Conservation (phyloP, 2,329 filamentous ascomycete species). For the Phialemoniopsis sp. region DNA sequence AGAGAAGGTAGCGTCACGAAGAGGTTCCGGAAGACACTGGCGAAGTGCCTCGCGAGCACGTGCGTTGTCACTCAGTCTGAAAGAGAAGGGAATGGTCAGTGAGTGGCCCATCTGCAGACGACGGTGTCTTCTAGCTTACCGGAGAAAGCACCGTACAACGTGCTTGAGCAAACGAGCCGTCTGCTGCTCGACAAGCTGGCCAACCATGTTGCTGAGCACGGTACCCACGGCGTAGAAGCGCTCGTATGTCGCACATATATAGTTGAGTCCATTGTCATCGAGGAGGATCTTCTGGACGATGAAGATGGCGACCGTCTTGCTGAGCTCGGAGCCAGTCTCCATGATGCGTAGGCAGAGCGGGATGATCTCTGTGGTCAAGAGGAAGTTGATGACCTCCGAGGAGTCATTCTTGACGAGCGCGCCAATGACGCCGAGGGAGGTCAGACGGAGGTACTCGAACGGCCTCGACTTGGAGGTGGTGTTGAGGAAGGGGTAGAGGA, state of each 20-base stretch:
- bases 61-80: slow-evolving; percentile 89
- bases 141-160: slow-evolving; percentile 92
- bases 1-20: slow-evolving; percentile 96
- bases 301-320: slow-evolving; percentile 98
- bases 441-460: slow-evolving; percentile 95
- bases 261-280: slow-evolving; percentile 93
- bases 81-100: not conserved
- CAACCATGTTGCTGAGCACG: slow-evolving; percentile 97
- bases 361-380: slow-evolving; percentile 97
- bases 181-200: slow-evolving; percentile 94
- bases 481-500: slow-evolving; percentile 97
- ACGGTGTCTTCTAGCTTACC: slow-evolving; percentile 49
- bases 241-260: slow-evolving; percentile 98
- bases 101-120: too few relatives aligned
- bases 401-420: slow-evolving; percentile 98
- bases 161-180: slow-evolving; percentile 95
- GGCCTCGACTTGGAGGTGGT: slow-evolving; percentile 97
- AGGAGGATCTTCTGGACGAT: slow-evolving; percentile 98
- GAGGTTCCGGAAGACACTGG: slow-evolving; percentile 94
- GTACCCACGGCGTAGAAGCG: slow-evolving; percentile 97
- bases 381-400: slow-evolving; percentile 97
- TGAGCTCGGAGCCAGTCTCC: slow-evolving; percentile 97
- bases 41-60: slow-evolving; percentile 90
- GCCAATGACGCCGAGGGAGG: slow-evolving; percentile 92
- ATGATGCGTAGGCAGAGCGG: slow-evolving; percentile 96